Conservation (phyloP, 805 yeast genomes). For the Kazachstania taianensis region DNA sequence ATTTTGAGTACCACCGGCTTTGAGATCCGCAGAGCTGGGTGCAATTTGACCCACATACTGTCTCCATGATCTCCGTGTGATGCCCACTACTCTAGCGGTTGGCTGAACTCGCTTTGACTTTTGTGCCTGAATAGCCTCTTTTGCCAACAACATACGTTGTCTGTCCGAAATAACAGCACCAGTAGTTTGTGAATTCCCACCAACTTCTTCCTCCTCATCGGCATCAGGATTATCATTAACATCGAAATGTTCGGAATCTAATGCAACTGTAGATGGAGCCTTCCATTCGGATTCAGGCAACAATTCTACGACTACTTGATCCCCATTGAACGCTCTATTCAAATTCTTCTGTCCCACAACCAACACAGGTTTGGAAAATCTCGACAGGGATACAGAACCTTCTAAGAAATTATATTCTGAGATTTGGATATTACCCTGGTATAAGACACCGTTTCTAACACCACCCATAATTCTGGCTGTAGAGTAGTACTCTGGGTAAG, state of each 20-base stretch:
- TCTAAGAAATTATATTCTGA: slow-evolving; percentile 83
- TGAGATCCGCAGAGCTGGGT: slow-evolving; percentile 56
- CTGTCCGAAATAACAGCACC: slow-evolving; percentile 34
- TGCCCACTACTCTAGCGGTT: slow-evolving; percentile 87
- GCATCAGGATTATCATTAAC: slow-evolving; percentile 51
- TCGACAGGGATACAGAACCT: slow-evolving; percentile 64
- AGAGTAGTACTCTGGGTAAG: slow-evolving; percentile 69
- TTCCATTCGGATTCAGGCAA: slow-evolving; percentile 84
- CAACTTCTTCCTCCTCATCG: slow-evolving; percentile 35
- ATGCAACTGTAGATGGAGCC: slow-evolving; percentile 65
- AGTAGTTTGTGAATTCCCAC: slow-evolving; percentile 34
- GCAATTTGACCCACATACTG: slow-evolving; percentile 90
- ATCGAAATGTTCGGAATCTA: slow-evolving; percentile 63
- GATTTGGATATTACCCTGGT: slow-evolving; percentile 73
- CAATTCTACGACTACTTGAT: slow-evolving; percentile 80
- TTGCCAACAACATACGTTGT: slow-evolving; percentile 53
- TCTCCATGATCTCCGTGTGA: slow-evolving; percentile 88
- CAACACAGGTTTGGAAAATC: slow-evolving; percentile 72
- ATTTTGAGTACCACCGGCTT: slow-evolving; percentile 53
- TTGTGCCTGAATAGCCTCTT: slow-evolving; percentile 63
- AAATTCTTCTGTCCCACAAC: slow-evolving; percentile 74
- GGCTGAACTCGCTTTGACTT: slow-evolving; percentile 55
- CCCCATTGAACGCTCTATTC: slow-evolving; percentile 89
- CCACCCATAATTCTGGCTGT: slow-evolving; percentile 86
- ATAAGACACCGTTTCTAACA: slow-evolving; percentile 71